These are phyloP conservation scores for Lasiodiplodia sp. DNA, from an alignment of 2,329 filamentous ascomycete genomes.

Conservation along the genomic window DNA sequence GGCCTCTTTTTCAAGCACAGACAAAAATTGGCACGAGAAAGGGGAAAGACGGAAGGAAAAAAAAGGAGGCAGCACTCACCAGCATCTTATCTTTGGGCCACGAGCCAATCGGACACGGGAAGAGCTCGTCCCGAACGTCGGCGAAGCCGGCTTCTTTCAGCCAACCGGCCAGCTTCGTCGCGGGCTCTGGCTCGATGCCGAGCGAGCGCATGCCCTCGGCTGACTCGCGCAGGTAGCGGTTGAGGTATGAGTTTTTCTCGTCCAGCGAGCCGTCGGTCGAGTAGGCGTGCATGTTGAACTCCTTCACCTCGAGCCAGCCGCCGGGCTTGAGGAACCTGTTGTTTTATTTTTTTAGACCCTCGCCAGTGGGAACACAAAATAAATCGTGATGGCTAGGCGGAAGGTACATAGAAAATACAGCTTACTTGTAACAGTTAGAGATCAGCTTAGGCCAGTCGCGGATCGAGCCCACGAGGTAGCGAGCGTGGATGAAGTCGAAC, in stretches of 20 bases:
- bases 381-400: too few relatives aligned
- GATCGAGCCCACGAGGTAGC: conserved; percentile 60
- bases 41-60: not conserved
- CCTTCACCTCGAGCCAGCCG: conserved; percentile 44
- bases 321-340: conserved; percentile 34
- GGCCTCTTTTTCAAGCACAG: too few relatives aligned
- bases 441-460: conserved; percentile 61
- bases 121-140: conserved; percentile 41
- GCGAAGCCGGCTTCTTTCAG: conserved; percentile 37
- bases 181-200: conserved; percentile 29
- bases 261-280: conserved; percentile 44
- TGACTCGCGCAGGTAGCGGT: not conserved
- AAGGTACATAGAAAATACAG: conserved; percentile 29
- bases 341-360: conserved; percentile 54
- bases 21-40: not conserved
- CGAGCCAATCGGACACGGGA: conserved; percentile 38
- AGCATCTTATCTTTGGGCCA: conserved; percentile 37
- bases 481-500: conserved; percentile 66
- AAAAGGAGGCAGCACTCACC: not conserved
- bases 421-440: conserved; percentile 55
- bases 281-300: conserved; percentile 38
- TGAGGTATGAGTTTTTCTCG: conserved; percentile 22
- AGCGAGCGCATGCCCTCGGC: conserved; percentile 12
- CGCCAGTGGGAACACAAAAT: conserved; percentile 37
- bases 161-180: conserved; percentile 36